Conservation (phyloP, 2,329 filamentous ascomycete genomes). For the Diaporthe sp. region DNA sequence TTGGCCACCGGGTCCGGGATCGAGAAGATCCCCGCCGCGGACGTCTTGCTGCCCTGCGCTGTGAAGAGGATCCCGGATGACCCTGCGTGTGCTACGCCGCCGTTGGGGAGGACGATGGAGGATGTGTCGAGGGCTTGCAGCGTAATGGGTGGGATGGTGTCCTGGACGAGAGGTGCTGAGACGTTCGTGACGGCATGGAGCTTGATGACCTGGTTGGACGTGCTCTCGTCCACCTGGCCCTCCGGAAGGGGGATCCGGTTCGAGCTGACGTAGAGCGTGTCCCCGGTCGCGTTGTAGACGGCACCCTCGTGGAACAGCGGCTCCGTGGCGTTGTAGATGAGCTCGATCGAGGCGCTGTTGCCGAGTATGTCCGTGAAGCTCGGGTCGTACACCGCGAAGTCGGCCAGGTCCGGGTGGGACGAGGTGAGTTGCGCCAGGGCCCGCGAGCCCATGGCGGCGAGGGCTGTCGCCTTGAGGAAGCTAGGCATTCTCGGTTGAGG, state of each 20-base stretch:
- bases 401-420: conserved; percentile 38
- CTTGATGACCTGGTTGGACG: conserved; percentile 38
- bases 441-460: conserved; percentile 23
- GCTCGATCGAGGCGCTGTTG: conserved; percentile 36
- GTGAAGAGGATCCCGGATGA: conserved; percentile 35
- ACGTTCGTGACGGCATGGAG: conserved; percentile 35
- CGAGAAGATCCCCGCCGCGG: conserved; percentile 32
- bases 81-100: conserved; percentile 9
- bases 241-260: conserved; percentile 39
- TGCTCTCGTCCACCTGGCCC: conserved; percentile 35
- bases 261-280: conserved; percentile 38
- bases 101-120: conserved; percentile 37
- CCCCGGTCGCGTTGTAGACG: conserved; percentile 32
- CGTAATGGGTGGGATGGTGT: conserved; percentile 8
- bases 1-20: conserved; percentile 37
- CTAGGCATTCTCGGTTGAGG: background rate
- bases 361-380: conserved; percentile 37
- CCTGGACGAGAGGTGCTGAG: conserved; percentile 19
- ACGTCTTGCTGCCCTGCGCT: conserved; percentile 39
- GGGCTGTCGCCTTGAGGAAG: conserved; percentile 4
- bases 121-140: conserved; percentile 23
- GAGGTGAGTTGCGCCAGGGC: conserved; percentile 20
- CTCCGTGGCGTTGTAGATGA: conserved; percentile 39
- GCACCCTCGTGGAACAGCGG: conserved; percentile 40
- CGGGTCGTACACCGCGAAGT: conserved; percentile 32